These are phyloP conservation scores for Phialocephala subalpina DNA, from an alignment of 2,329 filamentous ascomycete genomes.

Conservation along the genomic window DNA sequence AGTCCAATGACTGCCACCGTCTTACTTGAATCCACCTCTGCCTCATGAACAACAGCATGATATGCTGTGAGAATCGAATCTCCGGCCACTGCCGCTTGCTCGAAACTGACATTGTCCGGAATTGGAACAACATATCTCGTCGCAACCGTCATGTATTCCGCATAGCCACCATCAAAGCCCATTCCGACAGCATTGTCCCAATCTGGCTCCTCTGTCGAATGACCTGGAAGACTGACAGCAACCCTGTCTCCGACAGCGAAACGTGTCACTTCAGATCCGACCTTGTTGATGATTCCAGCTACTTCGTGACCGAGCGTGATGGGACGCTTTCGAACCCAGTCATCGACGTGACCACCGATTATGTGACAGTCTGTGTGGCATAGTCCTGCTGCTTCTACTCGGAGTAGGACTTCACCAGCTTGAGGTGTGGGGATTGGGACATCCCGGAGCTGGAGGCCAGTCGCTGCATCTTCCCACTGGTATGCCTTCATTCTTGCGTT, in stretches of 20 bases:
- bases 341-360: conserved; percentile 14
- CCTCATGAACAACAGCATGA: conserved; percentile 25
- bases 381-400: conserved; percentile 23
- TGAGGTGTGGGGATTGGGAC: conserved; percentile 16
- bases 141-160: conserved; percentile 13
- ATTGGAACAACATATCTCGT: conserved; percentile 13
- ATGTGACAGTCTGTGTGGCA: conserved; percentile 28
- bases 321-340: conserved; percentile 16
- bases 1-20: conserved; percentile 28
- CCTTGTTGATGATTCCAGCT: conserved; percentile 16
- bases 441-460: conserved; percentile 15
- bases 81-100: conserved; percentile 22
- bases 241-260: conserved; percentile 24
- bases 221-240: conserved; percentile 11
- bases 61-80: conserved; percentile 25
- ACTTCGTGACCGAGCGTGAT: conserved; percentile 30
- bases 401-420: conserved; percentile 22
- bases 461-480: background rate
- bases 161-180: conserved; percentile 28
- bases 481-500: conserved; percentile 3
- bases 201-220: conserved; percentile 10
- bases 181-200: conserved; percentile 15
- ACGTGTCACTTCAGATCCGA: conserved; percentile 19
- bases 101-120: conserved; percentile 25
- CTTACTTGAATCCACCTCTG: conserved; percentile 7